Evolutionary conservation across 495 filamentous ascomycete species (phyloP).

Genomic region (Xylaria longipes): DNA sequence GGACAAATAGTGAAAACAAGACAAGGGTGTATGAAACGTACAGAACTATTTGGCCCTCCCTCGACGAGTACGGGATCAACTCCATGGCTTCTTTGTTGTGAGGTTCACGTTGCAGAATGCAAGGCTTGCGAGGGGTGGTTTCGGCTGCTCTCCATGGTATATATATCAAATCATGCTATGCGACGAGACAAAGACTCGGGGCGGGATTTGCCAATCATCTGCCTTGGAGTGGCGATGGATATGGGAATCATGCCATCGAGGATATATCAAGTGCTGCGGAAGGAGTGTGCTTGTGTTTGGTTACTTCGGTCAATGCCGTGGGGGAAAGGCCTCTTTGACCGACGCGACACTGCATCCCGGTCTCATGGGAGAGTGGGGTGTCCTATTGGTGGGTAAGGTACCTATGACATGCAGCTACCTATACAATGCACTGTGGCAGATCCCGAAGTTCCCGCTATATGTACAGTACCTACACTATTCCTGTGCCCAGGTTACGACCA

Average conservation of each 20-base stretch:
- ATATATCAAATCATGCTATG: slow-evolving; percentile 17
- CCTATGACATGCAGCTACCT: background rate
- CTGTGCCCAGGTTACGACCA: too few relatives aligned
- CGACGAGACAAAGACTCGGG: background rate
- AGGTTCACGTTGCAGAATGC: slow-evolving; percentile 21
- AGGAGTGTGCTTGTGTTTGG: background rate
- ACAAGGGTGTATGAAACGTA: slow-evolving; percentile 46
- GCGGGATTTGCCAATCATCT: slow-evolving; percentile 3
- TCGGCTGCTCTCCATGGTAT: slow-evolving; percentile 22
- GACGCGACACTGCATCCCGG: slow-evolving; percentile 12
- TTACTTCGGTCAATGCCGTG: slow-evolving; percentile 9
- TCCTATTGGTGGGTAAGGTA: background rate
- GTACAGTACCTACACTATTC: too few relatives aligned
- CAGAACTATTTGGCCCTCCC: slow-evolving; percentile 69
- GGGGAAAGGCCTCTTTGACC: background rate
- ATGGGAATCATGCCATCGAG: slow-evolving; percentile 1
- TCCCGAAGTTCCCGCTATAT: too few relatives aligned
- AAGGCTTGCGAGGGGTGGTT: slow-evolving; percentile 21
- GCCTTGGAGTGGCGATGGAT: background rate
- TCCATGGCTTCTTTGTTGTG: slow-evolving; percentile 54
- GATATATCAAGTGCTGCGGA: background rate
- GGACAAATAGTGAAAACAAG: background rate
- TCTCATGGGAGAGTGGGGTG: background rate
- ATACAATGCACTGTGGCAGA: background rate
- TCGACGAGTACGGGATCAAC: slow-evolving; percentile 67